Evolutionary conservation across 2,329 filamentous ascomycete genomes (phyloP).

Genomic region (Botrytis sinoallii): DNA sequence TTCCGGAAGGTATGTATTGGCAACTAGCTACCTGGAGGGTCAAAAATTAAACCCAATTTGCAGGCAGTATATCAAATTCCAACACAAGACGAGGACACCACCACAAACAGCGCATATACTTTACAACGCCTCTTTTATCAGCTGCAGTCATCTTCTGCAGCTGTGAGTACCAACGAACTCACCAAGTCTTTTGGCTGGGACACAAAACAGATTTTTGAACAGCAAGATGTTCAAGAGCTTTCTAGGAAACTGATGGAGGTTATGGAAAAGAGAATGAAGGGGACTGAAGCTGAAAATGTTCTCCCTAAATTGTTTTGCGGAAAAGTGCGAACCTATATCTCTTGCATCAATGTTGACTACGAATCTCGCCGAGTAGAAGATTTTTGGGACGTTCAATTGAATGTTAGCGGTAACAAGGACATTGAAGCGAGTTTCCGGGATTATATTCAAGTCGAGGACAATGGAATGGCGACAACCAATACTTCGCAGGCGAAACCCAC

Average conservation of each 20-base stretch:
- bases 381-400: constrained; percentile 98
- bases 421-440: constrained; percentile 93
- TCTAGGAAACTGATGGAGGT: constrained; percentile 96
- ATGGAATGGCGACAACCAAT: constrained; percentile 99
- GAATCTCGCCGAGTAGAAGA: constrained; percentile 94
- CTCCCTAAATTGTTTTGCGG: constrained; percentile 90
- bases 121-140: constrained; percentile 93
- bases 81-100: constrained; percentile 77
- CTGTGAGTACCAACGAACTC: constrained; percentile 87
- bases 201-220: constrained; percentile 94
- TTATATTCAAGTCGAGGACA: constrained; percentile 91
- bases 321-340: constrained; percentile 98
- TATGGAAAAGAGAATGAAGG: constrained; percentile 98
- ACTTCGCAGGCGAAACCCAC: constrained; percentile 84
- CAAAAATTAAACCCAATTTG: constrained; percentile 19
- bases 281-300: constrained; percentile 84
- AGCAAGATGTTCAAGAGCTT: constrained; percentile 96
- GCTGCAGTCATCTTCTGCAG: constrained; percentile 77
- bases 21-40: background rate
- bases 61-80: constrained; percentile 96
- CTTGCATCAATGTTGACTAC: constrained; percentile 97
- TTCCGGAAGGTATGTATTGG: constrained; percentile 72
- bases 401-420: constrained; percentile 90
- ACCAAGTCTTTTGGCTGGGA: constrained; percentile 99
- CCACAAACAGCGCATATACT: constrained; percentile 87